Percentiles rank a stretch among this genome's conserved stretches.
phyloP scores from a whole-genome alignment of 192 early-diverging fungal species.

The Coemansia sp. region DNA sequence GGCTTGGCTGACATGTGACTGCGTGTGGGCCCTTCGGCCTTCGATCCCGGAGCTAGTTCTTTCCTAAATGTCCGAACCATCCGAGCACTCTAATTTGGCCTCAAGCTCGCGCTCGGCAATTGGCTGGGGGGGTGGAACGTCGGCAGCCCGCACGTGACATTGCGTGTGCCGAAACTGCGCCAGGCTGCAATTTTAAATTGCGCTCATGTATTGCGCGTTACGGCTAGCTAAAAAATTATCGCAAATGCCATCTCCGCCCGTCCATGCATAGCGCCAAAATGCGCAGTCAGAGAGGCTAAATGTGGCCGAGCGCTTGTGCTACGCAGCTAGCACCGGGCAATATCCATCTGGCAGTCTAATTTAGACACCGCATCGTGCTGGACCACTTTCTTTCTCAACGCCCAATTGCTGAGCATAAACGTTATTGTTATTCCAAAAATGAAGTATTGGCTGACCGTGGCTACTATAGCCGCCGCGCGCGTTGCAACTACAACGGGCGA shows the following conservation, averaged over 20 bases:
- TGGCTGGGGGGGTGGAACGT: too few species aligned
- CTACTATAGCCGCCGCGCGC: neutral
- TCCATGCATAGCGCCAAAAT: neutral
- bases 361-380: neutral
- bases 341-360: neutral
- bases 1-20: conserved; percentile 3
- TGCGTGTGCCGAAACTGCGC: conserved; percentile 1
- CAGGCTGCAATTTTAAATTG: neutral
- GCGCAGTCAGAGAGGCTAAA: conserved; percentile 1
- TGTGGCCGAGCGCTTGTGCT: neutral
- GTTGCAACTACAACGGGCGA: neutral
- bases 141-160: too few species aligned
- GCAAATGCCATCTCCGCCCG: conserved; percentile 1
- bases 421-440: neutral
- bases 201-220: conserved; percentile 18
- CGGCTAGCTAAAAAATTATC: conserved; percentile 19
- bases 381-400: neutral
- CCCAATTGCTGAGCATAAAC: neutral
- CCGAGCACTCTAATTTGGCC: too few species aligned
- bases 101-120: too few species aligned
- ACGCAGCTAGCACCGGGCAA: neutral
- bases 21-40: too few species aligned
- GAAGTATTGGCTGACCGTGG: conserved; percentile 1
- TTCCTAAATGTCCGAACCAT: neutral
- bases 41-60: neutral